Base-by-base conservation (phyloP, 2,329 filamentous ascomycete species). In the Pseudocercospora fuligena region DNA sequence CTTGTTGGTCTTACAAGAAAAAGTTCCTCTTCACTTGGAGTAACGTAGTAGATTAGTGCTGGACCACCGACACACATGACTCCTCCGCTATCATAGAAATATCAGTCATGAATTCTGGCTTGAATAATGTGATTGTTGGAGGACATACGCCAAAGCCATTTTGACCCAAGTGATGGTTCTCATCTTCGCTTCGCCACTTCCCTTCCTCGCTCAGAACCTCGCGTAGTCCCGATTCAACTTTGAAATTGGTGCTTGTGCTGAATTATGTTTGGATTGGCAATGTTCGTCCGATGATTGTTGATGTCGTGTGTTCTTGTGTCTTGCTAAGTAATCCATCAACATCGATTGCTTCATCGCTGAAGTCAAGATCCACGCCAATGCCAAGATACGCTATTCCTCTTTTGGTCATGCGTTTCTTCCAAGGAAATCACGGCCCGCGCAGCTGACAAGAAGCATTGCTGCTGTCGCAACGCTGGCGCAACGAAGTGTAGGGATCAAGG, bases 1-100 rank as follows among this genome's bases (percentile, higher is more conserved):
- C 5, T 46, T 3, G 43, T 3, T 70, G 31, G 2, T 40, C 73
- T 29, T 80, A 85, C 84, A 79, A 87, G 85, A 84, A 96, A 93
- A 49, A 99, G 86, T 82, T 98, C 93, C 80, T 97, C 95, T 73
- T 97, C 93, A 12, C 91, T 90, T 1, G 95, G 95, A 54, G 87
- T 87, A 56, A 96, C 82, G 79, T 89, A 97, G 81, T 90, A 87
- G 51, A 94, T 91, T 61, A 98, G 82, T 16, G 91, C 90, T 25
- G 95, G 95, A 3, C 95, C 95, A 61, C 95, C 95, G 66, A 97
- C 85, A 75, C 88, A 90, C 73, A 95, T 84, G 56, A 85, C 80
- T 49, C 84, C 85, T 73, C 92, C 92, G 66, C 94, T 97, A 74
- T 69, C n/a, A n/a, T n/a, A n/a, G n/a, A n/a, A n/a, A n/a, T n/a